These are phyloP conservation scores for Bryoerythrophyllum caledonicum DNA, from an alignment of 225 moss, liverwort and hornwort species.

Conservation along the genomic window DNA sequence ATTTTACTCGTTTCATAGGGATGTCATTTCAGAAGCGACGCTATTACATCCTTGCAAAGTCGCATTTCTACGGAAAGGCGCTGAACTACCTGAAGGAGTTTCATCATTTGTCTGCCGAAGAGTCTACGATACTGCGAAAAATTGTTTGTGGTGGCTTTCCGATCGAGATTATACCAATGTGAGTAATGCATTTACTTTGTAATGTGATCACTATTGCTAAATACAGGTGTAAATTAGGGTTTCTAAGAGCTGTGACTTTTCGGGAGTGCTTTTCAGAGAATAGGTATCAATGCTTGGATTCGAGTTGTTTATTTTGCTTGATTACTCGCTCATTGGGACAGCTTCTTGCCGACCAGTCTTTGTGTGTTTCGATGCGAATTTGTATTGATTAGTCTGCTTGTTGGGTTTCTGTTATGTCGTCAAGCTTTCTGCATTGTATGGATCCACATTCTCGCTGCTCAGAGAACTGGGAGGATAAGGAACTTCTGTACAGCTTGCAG, in stretches of 20 bases:
- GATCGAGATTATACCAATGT: slow-evolving; percentile 99
- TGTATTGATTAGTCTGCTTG: slow-evolving; percentile 21
- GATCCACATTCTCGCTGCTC: slow-evolving; percentile 20
- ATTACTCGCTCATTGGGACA: not conserved
- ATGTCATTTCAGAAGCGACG: slow-evolving; percentile 90
- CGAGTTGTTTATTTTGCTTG: slow-evolving; percentile 13
- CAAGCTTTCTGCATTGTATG: slow-evolving; percentile 23
- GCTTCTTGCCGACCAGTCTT: not conserved
- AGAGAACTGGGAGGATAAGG: not conserved
- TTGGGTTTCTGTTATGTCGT: slow-evolving; percentile 15
- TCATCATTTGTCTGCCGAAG: slow-evolving; percentile 81
- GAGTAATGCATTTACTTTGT: slow-evolving; percentile 41
- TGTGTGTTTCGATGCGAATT: not conserved
- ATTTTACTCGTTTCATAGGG: slow-evolving; percentile 97
- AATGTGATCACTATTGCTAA: slow-evolving; percentile 16
- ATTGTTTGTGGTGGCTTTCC: slow-evolving; percentile 97
- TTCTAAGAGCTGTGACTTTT: slow-evolving; percentile 4
- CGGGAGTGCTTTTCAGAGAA: not conserved
- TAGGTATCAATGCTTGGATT: slow-evolving; percentile 5
- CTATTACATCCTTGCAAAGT: slow-evolving; percentile 97
- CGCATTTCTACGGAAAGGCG: slow-evolving; percentile 84
- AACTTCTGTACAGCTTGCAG: not conserved
- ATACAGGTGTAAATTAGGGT: slow-evolving; percentile 27
- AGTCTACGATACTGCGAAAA: slow-evolving; percentile 82
- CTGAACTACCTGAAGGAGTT: slow-evolving; percentile 72